Evolutionary conservation across 352 stramenopile species (phyloP), one percentile per base, ranked within the genome.

Genomic region (Phytopythium litorale): DNA sequence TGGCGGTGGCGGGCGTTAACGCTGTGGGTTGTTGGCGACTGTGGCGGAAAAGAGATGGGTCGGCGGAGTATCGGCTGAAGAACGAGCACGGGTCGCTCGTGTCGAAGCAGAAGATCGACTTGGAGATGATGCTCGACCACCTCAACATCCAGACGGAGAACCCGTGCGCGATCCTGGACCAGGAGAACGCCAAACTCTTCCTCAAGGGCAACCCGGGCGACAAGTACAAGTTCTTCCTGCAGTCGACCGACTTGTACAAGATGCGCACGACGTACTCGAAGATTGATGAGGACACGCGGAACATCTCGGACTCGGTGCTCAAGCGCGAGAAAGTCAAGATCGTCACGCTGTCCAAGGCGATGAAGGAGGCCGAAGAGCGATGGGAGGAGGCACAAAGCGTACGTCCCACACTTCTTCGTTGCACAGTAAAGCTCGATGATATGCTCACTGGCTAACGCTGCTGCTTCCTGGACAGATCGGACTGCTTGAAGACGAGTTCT

Each of bases 151-250:
- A 90, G 72, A 97, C 98, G 19, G 96, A 99, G 62, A 99, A 99
- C 80, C 97, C 97, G 38, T 98, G 97, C 32, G 92, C 93, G 6
- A 94, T 99, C 40, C 69, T 99, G 43, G 96, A 99, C 71, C 97
- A 99, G 70, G 97, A 99, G 74, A 98, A 98, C 61, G 94, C 96
- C 18, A 99, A 99, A 72, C 86, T 98, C 58, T 99, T 99, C 68
- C 70, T 99, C 25, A 97, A 96, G 28, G 96, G 96, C 42, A 98
- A 97, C 61, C 71, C 86, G 6, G 73, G 84, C 18, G 95, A 99
- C 46, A 99, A 99, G 68, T 99, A 98, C 79, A 85, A 84, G 30
- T 99, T 99, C 70, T 99, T 99, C 60, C 80, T 98, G 61, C 97
- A 98, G 65, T 98, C 96, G 2, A 99, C 96, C 0, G 95, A 98